Base-by-base conservation (phyloP, 2,329 filamentous ascomycete species). In the Cordyceps javanica region DNA sequence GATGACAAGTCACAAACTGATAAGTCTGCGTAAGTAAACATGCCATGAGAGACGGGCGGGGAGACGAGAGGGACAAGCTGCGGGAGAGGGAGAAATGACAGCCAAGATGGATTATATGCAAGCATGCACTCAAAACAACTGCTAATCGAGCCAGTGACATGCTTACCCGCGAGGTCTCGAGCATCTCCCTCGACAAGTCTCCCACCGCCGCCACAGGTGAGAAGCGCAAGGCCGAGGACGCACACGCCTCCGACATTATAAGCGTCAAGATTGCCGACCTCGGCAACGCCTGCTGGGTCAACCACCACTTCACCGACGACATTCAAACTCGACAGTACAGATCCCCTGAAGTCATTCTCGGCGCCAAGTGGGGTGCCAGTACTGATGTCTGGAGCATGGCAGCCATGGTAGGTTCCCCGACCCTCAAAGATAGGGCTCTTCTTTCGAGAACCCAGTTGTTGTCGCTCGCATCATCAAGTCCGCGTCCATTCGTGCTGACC, bases 321-420 rank as follows among this genome's bases (percentile, higher is more conserved):
- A 99, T 99, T 67, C 94, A 99, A 72, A 99, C 94, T 9, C 83
- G 94, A 67, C 94, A 99, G 74, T 99, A 99, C 73, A 83, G 94
- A 58, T 97, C 94, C 1, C 94, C 94, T 1, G 94, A 99, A 74
- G 94, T 99, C 58, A 97, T 99, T 60, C 78, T 99, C 21, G 94
- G 94, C 39, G 86, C 91, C 3, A 97, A 97, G 77, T 99, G 94
- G 94, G 94, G 94, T 64, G 94, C 94, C n/a, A 97, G 93, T 70
- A 97, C 94, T 2, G 94, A 99, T 73, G 90, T 97, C 8, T 99
- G 94, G 94, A 97, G 93, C 75, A 99, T 99, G 94, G 92, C 94
- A 59, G 90, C 90, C 64, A 99, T 99, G 94, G 94, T 97, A 81
- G 21, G 39, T 44, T 16, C n/a, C 21, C n/a, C 25, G 19, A 5